Evolutionary conservation across 148 eudicot genomes (phyloP).

Genomic region (Persicaria maculosa): DNA sequence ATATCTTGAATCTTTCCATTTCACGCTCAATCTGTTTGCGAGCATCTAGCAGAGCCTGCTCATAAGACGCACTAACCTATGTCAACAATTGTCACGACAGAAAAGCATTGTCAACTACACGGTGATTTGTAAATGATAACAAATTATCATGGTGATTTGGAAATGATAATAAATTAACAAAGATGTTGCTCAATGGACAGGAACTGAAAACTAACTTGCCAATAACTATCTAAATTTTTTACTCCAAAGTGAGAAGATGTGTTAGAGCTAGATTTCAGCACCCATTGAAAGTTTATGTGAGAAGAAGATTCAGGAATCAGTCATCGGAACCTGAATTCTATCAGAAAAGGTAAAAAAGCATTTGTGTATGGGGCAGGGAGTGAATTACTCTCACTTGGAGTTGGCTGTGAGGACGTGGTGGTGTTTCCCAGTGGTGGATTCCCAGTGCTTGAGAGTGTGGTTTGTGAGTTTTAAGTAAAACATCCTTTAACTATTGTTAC

Average conservation of each 20-base stretch:
- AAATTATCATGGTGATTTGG: background rate
- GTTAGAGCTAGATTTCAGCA: too few species aligned
- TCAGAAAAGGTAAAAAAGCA: too few species aligned
- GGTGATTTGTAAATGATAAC: background rate
- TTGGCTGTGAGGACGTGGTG: too few species aligned
- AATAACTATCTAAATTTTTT: background rate
- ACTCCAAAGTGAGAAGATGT: background rate
- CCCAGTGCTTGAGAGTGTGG: too few species aligned
- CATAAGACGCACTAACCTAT: conserved; percentile 99
- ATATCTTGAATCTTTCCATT: conserved; percentile 98
- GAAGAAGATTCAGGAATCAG: too few species aligned
- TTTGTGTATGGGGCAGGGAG: too few species aligned
- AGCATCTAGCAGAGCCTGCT: conserved; percentile 99
- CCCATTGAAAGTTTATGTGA: too few species aligned
- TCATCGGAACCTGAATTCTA: too few species aligned
- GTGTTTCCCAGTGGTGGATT: too few species aligned
- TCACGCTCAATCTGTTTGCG: conserved; percentile 94
- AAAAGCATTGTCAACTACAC: conserved; percentile 34
- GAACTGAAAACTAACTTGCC: background rate
- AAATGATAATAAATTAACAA: background rate
- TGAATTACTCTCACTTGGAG: too few species aligned
- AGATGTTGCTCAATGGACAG: background rate
- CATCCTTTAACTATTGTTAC: too few species aligned
- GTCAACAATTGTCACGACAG: conserved; percentile 53
- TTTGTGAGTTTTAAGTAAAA: too few species aligned